These are phyloP conservation scores for Bryoglossum gracile DNA, from an alignment of 495 filamentous ascomycete genomes.

Conservation along the genomic window DNA sequence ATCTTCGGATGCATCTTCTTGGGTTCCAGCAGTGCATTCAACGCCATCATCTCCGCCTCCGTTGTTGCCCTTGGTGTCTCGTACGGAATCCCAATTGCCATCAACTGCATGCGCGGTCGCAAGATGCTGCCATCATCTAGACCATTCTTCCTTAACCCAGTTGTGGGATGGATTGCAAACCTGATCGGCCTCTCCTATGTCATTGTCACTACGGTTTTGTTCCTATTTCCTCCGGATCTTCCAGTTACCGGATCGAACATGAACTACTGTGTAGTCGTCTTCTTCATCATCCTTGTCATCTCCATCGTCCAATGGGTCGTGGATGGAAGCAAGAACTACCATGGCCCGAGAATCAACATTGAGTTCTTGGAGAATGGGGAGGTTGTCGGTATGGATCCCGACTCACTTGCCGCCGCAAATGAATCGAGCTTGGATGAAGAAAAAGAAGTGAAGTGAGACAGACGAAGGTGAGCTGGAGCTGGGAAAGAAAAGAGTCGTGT, in stretches of 20 bases:
- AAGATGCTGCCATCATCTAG: conserved; percentile 54
- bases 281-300: conserved; percentile 60
- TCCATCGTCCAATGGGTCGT: conserved; percentile 60
- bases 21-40: conserved; percentile 57
- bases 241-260: conserved; percentile 64
- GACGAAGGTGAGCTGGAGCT: no score
- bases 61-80: conserved; percentile 65
- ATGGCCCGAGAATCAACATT: conserved; percentile 49
- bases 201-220: conserved; percentile 62
- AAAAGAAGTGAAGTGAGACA: background rate
- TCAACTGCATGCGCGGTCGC: conserved; percentile 59
- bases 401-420: background rate
- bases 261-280: conserved; percentile 70
- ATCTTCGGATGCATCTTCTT: conserved; percentile 70
- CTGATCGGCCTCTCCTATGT: conserved; percentile 59
- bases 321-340: conserved; percentile 67
- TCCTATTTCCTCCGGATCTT: conserved; percentile 64
- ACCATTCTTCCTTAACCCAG: conserved; percentile 50
- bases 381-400: conserved; percentile 25
- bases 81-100: conserved; percentile 64
- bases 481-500: no score
- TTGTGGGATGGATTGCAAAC: conserved; percentile 57
- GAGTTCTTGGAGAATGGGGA: conserved; percentile 34
- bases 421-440: background rate
- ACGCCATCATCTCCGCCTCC: conserved; percentile 62